phyloP scores from a whole-genome alignment of 345 rosid genomes.

The Theobroma cacao region DNA sequence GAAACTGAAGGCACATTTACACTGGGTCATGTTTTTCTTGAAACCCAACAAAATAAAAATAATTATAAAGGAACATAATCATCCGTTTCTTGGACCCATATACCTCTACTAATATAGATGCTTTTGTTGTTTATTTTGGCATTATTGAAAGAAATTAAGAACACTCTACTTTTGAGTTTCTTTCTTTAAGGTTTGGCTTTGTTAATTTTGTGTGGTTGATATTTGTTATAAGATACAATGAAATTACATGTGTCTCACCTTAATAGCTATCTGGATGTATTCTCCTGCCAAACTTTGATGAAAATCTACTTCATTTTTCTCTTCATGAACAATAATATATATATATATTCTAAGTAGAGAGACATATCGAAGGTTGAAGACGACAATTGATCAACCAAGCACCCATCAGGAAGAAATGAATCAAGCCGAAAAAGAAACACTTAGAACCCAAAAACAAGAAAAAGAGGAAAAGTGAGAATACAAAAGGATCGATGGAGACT shows the following conservation, averaged over 20 bases:
- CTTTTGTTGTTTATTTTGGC: not conserved
- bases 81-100: slow-evolving; percentile 24
- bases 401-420: no score
- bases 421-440: not conserved
- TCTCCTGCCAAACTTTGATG: not conserved
- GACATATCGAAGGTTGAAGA: not conserved
- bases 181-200: not conserved
- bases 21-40: slow-evolving; percentile 6
- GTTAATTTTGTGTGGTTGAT: not conserved
- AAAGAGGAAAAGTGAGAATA: not conserved
- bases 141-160: not conserved
- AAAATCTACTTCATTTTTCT: not conserved
- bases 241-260: not conserved
- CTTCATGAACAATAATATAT: not conserved
- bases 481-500: no score
- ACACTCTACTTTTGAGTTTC: no score
- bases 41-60: not conserved
- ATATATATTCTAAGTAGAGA: no score
- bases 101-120: not conserved
- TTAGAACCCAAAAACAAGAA: not conserved
- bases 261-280: slow-evolving; percentile 5
- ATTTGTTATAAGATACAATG: not conserved
- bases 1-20: not conserved
- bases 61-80: slow-evolving; percentile 16
- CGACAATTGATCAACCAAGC: not conserved